A percentile compares a stretch with the other conserved stretches of the same genome.
Conservation (phyloP, 768 basidiomycete genomes). For the Amylocystis lapponica region DNA sequence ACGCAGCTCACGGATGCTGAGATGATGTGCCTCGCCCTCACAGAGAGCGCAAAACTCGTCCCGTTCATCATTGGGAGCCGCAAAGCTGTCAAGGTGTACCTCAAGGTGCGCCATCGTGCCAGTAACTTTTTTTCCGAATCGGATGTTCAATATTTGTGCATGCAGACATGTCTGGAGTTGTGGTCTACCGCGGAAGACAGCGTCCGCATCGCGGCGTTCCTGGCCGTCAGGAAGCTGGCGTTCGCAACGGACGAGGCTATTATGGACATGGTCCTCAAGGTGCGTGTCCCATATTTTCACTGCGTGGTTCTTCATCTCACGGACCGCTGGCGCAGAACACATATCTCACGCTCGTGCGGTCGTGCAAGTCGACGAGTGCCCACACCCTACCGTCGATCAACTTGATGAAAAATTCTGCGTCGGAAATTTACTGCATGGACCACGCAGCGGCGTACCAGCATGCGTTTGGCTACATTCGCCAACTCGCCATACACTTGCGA, state of each 20-base stretch:
- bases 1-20: slow-evolving; percentile 68
- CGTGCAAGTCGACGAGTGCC: slow-evolving; percentile 76
- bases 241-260: slow-evolving; percentile 73
- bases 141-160: not conserved
- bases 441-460: slow-evolving; percentile 81
- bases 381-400: slow-evolving; percentile 90
- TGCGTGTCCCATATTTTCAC: slow-evolving; percentile 21
- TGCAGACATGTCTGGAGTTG: slow-evolving; percentile 73
- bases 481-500: slow-evolving; percentile 87
- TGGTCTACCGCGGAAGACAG: slow-evolving; percentile 83
- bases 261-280: slow-evolving; percentile 84
- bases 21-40: slow-evolving; percentile 61
- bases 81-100: slow-evolving; percentile 78
- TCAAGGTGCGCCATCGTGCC: slow-evolving; percentile 52
- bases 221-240: slow-evolving; percentile 78
- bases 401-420: slow-evolving; percentile 96
- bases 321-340: slow-evolving; percentile 49
- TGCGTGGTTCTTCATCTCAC: not conserved
- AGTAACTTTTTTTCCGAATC: not conserved
- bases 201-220: slow-evolving; percentile 79
- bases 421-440: slow-evolving; percentile 81
- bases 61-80: slow-evolving; percentile 84
- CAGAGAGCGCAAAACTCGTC: slow-evolving; percentile 82
- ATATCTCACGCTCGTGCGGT: slow-evolving; percentile 84
- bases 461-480: slow-evolving; percentile 92